Evolutionary conservation across 306 rosid genomes (phyloP).

Genomic region (Glycine soja): DNA sequence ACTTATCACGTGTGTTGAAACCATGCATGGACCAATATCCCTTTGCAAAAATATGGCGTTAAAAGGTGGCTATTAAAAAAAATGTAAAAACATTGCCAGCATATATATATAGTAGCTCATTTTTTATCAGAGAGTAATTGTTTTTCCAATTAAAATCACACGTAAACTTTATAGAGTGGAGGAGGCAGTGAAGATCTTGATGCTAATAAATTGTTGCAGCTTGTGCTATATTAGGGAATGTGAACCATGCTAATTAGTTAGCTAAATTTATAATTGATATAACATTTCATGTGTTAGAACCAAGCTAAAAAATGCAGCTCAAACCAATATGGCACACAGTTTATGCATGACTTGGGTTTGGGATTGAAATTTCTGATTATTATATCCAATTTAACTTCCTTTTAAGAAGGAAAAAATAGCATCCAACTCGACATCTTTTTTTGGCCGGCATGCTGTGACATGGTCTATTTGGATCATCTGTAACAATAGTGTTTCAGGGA

Average conservation of each 20-base stretch:
- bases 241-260: not conserved
- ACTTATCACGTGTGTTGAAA: not conserved
- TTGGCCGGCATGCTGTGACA: no score
- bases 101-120: not conserved
- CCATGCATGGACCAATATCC: not conserved
- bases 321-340: no score
- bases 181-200: not conserved
- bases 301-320: slow-evolving; percentile 6
- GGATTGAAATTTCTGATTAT: no score
- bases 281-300: not conserved
- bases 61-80: not conserved
- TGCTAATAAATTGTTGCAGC: not conserved
- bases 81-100: not conserved
- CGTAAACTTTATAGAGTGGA: not conserved
- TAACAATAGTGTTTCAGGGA: no score
- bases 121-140: not conserved
- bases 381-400: no score
- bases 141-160: not conserved
- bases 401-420: no score
- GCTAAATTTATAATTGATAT: not conserved
- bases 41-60: not conserved
- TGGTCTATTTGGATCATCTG: no score
- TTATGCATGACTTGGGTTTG: no score
- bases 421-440: no score
- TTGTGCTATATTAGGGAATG: not conserved